Base-by-base conservation (phyloP, 169 alveolate genomes). In the Plasmodium vivax region DNA sequence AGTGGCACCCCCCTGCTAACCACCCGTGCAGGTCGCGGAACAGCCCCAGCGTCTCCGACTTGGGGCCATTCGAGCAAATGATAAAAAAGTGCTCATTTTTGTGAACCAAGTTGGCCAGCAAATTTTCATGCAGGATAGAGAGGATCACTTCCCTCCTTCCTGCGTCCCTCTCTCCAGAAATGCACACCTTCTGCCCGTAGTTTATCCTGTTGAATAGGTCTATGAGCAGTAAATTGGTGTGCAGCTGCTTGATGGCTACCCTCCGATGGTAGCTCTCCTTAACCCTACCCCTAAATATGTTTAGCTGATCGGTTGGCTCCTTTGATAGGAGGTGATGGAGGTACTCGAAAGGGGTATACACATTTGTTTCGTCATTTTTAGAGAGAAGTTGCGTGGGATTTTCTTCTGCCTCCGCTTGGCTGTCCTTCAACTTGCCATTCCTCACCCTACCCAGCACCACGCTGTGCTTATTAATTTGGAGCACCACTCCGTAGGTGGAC, bases 71-170 rank as follows among this genome's bases (percentile, higher is more conserved):
- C 71, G 93, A 74, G 38, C 93, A 87, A n/a, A 87, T 47, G n/a
- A 87, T 87, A 79, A 87, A 87, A 87, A 87, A 58, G 41, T 87
- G 62, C 68, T 87, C 93, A 74, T 87, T 77, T 16, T 87, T 79
- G 58, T 79, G 58, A 87, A 87, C 32, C 38, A 77, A 51, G 45
- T 87, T 87, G 45, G 82, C 19, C 2, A 87, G n/a, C 23, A 87
- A 79, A 77, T 87, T 87, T 56, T 75, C 93, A 87, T 77, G 77
- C 56, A 87, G 58, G 32, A 87, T 34, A 9, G 93, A 87, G 2
- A 19, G 41, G 30, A 87, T 38, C 8, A 87, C 16, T 9, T 54
- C 47, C 54, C 81, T 30, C 81, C 81, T 87, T 19, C 87, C 88
- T 10, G 27, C 19, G 19, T 77, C 77, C 68, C 34, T 77, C 9